These are phyloP conservation scores for Hyphodiscus hymeniophilus DNA, from an alignment of 495 filamentous ascomycete genomes.

Conservation along the genomic window DNA sequence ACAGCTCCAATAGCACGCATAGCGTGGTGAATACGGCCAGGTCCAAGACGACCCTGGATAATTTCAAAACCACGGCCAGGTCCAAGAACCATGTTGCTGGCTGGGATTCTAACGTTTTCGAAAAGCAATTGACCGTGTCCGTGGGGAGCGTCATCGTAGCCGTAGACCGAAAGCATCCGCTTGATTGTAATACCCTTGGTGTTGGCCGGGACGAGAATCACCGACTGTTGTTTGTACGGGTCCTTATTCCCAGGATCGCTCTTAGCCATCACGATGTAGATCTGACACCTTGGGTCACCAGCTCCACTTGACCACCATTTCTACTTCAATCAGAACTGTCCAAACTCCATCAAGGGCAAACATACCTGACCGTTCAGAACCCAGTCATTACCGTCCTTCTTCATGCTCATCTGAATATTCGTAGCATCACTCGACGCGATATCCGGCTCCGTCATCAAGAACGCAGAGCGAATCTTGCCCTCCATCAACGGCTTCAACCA, in stretches of 20 bases:
- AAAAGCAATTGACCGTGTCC: slow-evolving; percentile 88
- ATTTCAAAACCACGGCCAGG: slow-evolving; percentile 94
- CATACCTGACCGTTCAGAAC: slow-evolving; percentile 76
- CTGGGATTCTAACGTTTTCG: slow-evolving; percentile 74
- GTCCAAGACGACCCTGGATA: slow-evolving; percentile 86
- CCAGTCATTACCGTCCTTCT: slow-evolving; percentile 71
- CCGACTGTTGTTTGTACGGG: slow-evolving; percentile 80
- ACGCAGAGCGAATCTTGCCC: slow-evolving; percentile 79
- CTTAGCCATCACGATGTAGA: slow-evolving; percentile 94
- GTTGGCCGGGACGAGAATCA: slow-evolving; percentile 72
- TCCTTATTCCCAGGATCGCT: slow-evolving; percentile 61
- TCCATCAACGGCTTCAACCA: slow-evolving; percentile 82
- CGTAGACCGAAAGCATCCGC: slow-evolving; percentile 83
- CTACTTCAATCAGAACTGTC: slow-evolving; percentile 27
- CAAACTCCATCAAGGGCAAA: background rate
- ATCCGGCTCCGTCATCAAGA: slow-evolving; percentile 89
- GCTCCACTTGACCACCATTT: slow-evolving; percentile 98
- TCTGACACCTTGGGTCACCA: slow-evolving; percentile 78
- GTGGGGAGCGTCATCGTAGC: slow-evolving; percentile 91
- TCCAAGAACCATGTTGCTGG: slow-evolving; percentile 71
- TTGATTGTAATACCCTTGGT: slow-evolving; percentile 72
- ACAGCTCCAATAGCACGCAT: slow-evolving; percentile 82
- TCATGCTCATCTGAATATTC: slow-evolving; percentile 80
- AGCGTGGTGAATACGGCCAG: slow-evolving; percentile 88
- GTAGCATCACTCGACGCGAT: slow-evolving; percentile 80